Base-by-base conservation (phyloP, 352 stramenopile genomes). In the Salisapilia sapeloensis region DNA sequence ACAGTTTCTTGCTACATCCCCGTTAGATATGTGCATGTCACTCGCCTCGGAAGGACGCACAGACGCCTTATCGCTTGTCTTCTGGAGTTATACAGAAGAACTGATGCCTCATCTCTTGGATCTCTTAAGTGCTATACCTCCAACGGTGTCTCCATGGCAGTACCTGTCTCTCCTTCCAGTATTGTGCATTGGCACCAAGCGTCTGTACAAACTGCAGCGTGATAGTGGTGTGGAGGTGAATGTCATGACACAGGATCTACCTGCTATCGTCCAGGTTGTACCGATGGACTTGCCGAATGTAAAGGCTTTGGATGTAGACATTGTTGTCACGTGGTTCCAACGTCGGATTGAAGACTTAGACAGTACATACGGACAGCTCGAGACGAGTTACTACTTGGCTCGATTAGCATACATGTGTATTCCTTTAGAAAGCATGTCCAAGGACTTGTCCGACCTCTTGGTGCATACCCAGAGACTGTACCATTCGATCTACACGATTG, bases 401-500 rank as follows among this genome's bases (percentile, higher is more conserved):
- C 35, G 29, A 6, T 24, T 76, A 15, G 53, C 53, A 7, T 33
- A 21, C 2, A 52, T 40, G 21, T 67, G 50, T 41, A 24, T 72
- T 32, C 38, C 33, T 13, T 38, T 35, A 30, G 61, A 50, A 44
- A 33, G 25, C 10, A 38, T 18, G 4, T 67, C 61, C 20, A 48
- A 38, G 7, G 37, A 50, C 10, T 44, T 79, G 24, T 44, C 64
- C 4, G 47, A 62, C 1, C 70, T 85, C 25, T 33, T 72, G 26
- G 20, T 53, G 15, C 44, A 69, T 23, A 65, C 56, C 4, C 60
- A 85, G 33, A 51, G 61, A 1, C 48, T 85, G 12, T 71, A 69
- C 46, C 63, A 58, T 31, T 81, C 58, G 20, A 54, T 72, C 3
- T 64, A 82, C 32, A 46, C 19, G 56, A 79, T n/a, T 85, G 70